Evolutionary conservation across 2,329 filamentous ascomycete genomes (phyloP), one percentile per base, ranked within the genome.

Genomic region (Pezicula neosporulosa): DNA sequence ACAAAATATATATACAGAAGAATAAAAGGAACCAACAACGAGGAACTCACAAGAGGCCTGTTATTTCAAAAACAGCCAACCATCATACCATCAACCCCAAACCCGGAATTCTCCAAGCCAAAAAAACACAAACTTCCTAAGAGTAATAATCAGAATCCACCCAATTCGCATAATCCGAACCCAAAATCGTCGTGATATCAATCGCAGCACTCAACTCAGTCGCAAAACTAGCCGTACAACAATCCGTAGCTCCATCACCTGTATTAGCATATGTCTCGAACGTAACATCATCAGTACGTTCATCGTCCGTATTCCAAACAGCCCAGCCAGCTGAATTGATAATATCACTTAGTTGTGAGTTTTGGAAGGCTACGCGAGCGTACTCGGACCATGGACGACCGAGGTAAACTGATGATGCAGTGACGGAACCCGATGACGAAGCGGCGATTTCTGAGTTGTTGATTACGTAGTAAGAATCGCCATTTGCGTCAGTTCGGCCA

Each of bases 261-360:
- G 67, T 71, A 60, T 83, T 83, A 27, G 60, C 67, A 60, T 72
- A 82, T 66, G 82, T 80, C 8, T 65, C 72, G 52, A 76, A 79
- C 10, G 66, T 67, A 9, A 80, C 73, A 50, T 77, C 60, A n/a
- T 71, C 70, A 1, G 74, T 80, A 28, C 68, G 70, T 13, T 67
- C 59, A 21, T 70, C 62, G 9, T 62, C 63, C 6, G 56, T 66
- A 27, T 66, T 68, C 80, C 80, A 83, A n/a, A 66, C 55, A 6
- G 61, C 60, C 78, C 80, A 82, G 1, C 79, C 80, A 2, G 67
- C 68, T 2, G 68, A 51, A 44, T 77, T 77, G 52, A 83, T 72
- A 9, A 81, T 74, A 19, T 70, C 65, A 10, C 67, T 68, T 56
- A 83, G 63, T 8, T 64, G 61, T 1, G 73, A 75, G 39, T 71